Evolutionary conservation across 495 filamentous ascomycete genomes (phyloP), one percentile per base, ranked within the genome.

Genomic region (Immersiella caudata): DNA sequence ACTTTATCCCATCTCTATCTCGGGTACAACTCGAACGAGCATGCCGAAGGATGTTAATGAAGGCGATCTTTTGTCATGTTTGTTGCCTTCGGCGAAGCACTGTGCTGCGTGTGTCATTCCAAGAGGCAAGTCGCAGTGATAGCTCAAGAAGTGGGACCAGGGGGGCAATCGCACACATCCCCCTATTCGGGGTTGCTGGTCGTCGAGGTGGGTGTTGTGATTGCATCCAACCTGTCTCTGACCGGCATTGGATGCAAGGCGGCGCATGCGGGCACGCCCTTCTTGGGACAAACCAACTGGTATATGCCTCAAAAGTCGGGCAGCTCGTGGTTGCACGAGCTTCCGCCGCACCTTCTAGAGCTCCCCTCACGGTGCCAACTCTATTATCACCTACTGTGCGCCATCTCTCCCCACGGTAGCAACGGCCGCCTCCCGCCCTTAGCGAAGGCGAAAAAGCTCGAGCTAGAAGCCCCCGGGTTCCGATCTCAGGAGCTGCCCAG

Each of bases 291-390:
- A 12, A 21, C 57, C 26, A 25, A 36, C 14, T 36, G 16, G 35
- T 21, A 35, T 35, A 60, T 33, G 29, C 20, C 26, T 20, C 25
- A 21, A 11, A 60, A 36, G 57, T 26, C 57, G 57, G 26, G 26
- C 56, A 62, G 25, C 35, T 40, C 33, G 7, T 33, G 22, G 40
- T 46, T 4, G 14, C 40, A 46, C 40, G 29, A 46, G 40, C 40
- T 46, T 46, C 40, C 40, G 21, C 22, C 18, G 21, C 60, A 21
- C 16, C 25, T 29, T 25, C 49, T 55, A 49, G 46, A 24, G 35
- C 64, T 8, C 57, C 29, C 64, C 64, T 22, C 64, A 67, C 58
- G n/a, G 65, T 62, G 52, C 49, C 58, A 67, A 67, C 58, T 62
- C 26, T 66, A 62, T 62, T 62, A 50, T 40, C 22, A 46, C 27